Evolutionary conservation across 768 basidiomycete species (phyloP).

Genomic region (Leccinum imitatum): DNA sequence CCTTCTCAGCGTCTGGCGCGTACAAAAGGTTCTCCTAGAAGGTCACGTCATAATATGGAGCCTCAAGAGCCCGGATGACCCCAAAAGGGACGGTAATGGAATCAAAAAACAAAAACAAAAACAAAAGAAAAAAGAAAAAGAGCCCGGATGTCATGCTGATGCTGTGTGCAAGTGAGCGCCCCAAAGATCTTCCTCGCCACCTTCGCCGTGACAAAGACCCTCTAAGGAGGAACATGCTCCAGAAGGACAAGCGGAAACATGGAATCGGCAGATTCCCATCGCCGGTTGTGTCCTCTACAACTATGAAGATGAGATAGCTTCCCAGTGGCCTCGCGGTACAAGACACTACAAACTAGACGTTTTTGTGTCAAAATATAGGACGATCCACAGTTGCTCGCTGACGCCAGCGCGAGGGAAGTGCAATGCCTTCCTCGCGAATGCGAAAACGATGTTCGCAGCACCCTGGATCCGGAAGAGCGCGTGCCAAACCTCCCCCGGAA

Average conservation of each 20-base stretch:
- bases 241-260: neutral
- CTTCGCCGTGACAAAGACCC: slow-evolving; percentile 17
- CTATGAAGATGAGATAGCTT: slow-evolving; percentile 53
- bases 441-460: slow-evolving; percentile 40
- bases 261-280: neutral
- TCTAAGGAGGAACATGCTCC: neutral
- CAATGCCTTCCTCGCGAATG: slow-evolving; percentile 36
- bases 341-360: slow-evolving; percentile 45
- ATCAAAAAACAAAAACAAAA: no score
- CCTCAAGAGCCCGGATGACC: slow-evolving; percentile 26
- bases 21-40: slow-evolving; percentile 49
- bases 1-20: slow-evolving; percentile 37
- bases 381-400: slow-evolving; percentile 32
- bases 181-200: slow-evolving; percentile 43
- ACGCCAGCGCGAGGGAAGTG: neutral
- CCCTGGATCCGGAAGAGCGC: slow-evolving; percentile 30
- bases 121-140: neutral
- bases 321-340: slow-evolving; percentile 55
- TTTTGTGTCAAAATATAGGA: slow-evolving; percentile 16
- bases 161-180: slow-evolving; percentile 33
- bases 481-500: slow-evolving; percentile 31
- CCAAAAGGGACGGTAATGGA: no score
- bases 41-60: slow-evolving; percentile 62
- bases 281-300: neutral
- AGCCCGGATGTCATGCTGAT: slow-evolving; percentile 18